Evolutionary conservation across 1,139 yeast genomes (phyloP), one percentile per base, ranked within the genome.

Genomic region (Lodderomyces beijingensis): DNA sequence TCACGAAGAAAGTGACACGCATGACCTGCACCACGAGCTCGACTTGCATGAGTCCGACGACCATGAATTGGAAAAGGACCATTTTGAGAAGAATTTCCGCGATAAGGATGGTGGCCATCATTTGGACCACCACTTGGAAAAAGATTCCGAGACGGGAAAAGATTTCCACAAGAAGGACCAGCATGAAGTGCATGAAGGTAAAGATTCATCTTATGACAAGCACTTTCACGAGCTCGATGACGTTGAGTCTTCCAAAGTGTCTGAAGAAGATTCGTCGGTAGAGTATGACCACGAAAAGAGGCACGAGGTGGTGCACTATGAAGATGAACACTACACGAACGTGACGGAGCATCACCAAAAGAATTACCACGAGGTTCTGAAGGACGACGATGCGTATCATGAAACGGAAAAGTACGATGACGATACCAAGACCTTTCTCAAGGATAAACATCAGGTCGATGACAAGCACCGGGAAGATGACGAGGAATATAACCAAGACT

Each of bases 391-490:
- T 3, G n/a, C n/a, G 6, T 22, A 29, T 21, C 27, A 29, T 29
- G 32, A 23, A 9, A 29, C 22, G 26, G 15, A 22, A 9, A 21
- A 22, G 11, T 21, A 29, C 21, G 15, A 29, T 16, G 13, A 9
- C n/a, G 27, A 29, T 16, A 27, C 22, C 11, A 22, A 29, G n/a
- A 11, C 17, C 16, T n/a, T 22, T 22, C 27, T 23, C 11, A 23
- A 29, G n/a, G 32, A 29, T 8, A 22, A 29, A n/a, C 32, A 29
- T 24, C n/a, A 13, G 26, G 27, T 23, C 24, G 19, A 29, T 11
- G n/a, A n/a, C n/a, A n/a, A n/a, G n/a, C 32, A 29, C 18, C 32
- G 14, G 7, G 32, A 29, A 23, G 27, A 29, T 7, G 32, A 29
- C 16, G 12, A 16, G 16, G 32, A 29, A 9, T 21, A 14, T 16